These are phyloP conservation scores for Bisporella sp. DNA, from an alignment of 2,329 filamentous ascomycete genomes.

Conservation along the genomic window DNA sequence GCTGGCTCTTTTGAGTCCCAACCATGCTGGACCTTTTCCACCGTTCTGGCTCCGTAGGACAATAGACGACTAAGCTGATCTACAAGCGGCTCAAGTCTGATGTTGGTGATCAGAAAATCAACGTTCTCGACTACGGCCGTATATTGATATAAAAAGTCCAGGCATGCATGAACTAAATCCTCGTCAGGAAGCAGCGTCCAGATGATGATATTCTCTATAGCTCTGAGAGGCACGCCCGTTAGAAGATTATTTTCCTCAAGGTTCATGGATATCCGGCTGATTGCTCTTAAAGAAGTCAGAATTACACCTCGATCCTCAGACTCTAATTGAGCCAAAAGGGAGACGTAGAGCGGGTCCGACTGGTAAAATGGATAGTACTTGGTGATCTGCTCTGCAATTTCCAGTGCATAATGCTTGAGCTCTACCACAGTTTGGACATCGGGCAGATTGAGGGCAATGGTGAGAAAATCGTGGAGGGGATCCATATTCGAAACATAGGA, in stretches of 20 bases:
- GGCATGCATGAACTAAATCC: constrained; percentile 76
- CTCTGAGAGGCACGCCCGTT: constrained; percentile 56
- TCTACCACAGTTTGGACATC: constrained; percentile 67
- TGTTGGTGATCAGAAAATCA: constrained; percentile 57
- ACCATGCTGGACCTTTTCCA: constrained; percentile 50
- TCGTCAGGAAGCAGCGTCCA: constrained; percentile 83
- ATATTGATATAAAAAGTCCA: constrained; percentile 95
- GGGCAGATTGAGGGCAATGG: constrained; percentile 75
- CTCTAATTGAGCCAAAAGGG: constrained; percentile 56
- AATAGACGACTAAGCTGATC: constrained; percentile 75
- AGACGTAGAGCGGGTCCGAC: constrained; percentile 72
- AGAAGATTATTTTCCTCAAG: constrained; percentile 73
- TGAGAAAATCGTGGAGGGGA: constrained; percentile 73
- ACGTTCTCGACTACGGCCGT: constrained; percentile 83
- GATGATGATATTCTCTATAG: constrained; percentile 61
- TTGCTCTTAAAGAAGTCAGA: constrained; percentile 69
- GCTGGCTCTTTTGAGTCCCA: constrained; percentile 50
- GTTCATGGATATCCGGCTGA: constrained; percentile 85
- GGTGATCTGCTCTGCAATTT: constrained; percentile 86
- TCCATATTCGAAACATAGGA: constrained; percentile 69
- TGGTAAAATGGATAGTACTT: constrained; percentile 68
- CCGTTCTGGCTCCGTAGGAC: constrained; percentile 62
- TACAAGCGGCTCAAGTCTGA: constrained; percentile 61
- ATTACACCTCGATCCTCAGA: constrained; percentile 77
- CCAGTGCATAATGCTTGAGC: constrained; percentile 82